Percentiles rank a stretch among this genome's conserved stretches.
These are phyloP conservation scores for Dillenia suffruticosa DNA, from an alignment of 164 flowering plant genomes.

Conservation along the genomic window DNA sequence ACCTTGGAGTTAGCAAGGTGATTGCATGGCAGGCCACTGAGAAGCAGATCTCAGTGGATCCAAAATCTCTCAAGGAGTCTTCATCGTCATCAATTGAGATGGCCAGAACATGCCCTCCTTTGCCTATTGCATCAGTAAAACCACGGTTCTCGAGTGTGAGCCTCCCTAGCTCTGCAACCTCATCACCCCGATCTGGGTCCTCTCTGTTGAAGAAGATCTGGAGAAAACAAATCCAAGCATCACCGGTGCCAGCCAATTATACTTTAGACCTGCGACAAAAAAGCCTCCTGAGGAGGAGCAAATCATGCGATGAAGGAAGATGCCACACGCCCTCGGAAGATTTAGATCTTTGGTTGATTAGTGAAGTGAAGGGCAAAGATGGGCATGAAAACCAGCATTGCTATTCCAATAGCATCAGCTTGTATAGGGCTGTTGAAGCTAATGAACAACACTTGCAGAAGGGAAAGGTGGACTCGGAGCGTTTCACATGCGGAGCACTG, in stretches of 20 bases:
- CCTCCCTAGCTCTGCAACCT: constrained; percentile 42
- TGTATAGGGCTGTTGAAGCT: not conserved
- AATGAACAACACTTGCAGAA: not conserved
- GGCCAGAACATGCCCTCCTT: constrained; percentile 2
- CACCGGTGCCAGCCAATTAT: constrained; percentile 13
- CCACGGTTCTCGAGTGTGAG: constrained; percentile 42
- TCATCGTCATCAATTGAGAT: not conserved
- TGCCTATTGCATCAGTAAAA: constrained; percentile 18
- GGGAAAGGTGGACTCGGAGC: constrained; percentile 7
- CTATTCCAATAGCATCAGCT: not conserved
- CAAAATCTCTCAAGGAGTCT: constrained; percentile 39
- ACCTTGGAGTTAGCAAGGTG: not conserved
- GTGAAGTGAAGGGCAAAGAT: not conserved
- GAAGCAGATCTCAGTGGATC: constrained; percentile 60
- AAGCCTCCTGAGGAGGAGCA: constrained; percentile 35
- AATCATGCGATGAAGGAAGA: constrained; percentile 65
- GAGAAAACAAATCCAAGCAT: constrained; percentile 24
- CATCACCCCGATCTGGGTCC: constrained; percentile 37
- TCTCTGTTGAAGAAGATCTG: constrained; percentile 23
- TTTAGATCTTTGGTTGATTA: constrained; percentile 36
- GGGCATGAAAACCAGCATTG: not conserved
- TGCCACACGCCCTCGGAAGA: constrained; percentile 32
- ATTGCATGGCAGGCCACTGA: constrained; percentile 18
- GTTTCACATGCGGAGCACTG: constrained; percentile 53
- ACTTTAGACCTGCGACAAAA: constrained; percentile 8